Percentiles rank a stretch among this genome's conserved stretches.
Conservation (phyloP, 768 basidiomycete species). For the Phlegmacium glaucopus region DNA sequence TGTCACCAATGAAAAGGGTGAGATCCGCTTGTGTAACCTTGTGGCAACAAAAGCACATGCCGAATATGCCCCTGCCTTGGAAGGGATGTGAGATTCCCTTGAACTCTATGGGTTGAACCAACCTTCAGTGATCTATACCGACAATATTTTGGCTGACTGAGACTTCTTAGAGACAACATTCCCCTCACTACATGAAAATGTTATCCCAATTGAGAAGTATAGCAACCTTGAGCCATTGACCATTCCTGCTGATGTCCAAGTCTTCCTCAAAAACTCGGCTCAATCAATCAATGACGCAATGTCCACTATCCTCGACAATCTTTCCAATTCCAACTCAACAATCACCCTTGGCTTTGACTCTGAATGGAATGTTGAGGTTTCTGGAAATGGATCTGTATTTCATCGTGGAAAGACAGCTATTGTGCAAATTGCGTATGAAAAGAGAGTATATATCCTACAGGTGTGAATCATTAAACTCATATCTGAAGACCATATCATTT, state of each 20-base stretch:
- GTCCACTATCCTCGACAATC: too few species aligned
- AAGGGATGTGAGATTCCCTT: constrained; percentile 20
- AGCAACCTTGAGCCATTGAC: constrained; percentile 13
- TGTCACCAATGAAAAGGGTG: constrained; percentile 24
- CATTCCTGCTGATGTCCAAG: constrained; percentile 10
- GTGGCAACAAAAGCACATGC: constrained; percentile 30
- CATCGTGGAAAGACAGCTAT: constrained; percentile 10
- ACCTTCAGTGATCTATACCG: constrained; percentile 24
- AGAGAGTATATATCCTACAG: constrained; percentile 15
- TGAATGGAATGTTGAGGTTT: constrained; percentile 16
- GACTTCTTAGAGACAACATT: constrained; percentile 15
- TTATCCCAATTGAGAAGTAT: constrained; percentile 20
- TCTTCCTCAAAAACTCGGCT: constrained; percentile 8
- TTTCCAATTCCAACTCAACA: too few species aligned
- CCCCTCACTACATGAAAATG: constrained; percentile 11
- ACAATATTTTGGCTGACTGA: constrained; percentile 26
- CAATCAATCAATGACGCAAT: too few species aligned
- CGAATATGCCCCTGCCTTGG: constrained; percentile 23
- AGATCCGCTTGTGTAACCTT: constrained; percentile 14
- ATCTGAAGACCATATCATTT: background rate
- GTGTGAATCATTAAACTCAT: constrained; percentile 1
- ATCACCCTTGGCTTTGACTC: constrained; percentile 14
- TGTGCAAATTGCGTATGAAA: constrained; percentile 12
- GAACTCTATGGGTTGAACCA: constrained; percentile 23
- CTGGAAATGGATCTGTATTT: background rate